Evolutionary conservation across 164 flowering plant species (phyloP).

Genomic region (Annona squamosa): DNA sequence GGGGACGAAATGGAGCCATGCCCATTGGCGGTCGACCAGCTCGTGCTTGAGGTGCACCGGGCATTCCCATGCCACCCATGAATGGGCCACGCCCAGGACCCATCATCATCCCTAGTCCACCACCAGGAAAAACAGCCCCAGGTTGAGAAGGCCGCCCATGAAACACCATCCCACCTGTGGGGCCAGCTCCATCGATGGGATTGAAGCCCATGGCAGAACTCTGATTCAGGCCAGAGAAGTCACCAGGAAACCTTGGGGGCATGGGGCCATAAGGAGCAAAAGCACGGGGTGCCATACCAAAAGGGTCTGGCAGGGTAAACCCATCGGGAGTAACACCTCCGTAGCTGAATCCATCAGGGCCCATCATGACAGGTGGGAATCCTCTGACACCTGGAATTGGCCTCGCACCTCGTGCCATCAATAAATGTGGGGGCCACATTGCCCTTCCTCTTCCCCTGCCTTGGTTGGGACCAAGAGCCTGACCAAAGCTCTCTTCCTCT

Average conservation of each 20-base stretch:
- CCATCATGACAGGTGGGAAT: conserved; percentile 87
- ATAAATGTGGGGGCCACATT: conserved; percentile 89
- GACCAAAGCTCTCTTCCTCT: conserved; percentile 64
- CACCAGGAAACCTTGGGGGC: conserved; percentile 51
- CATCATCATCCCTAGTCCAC: conserved; percentile 92
- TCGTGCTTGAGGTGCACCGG: conserved; percentile 30
- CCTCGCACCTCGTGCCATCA: conserved; percentile 57
- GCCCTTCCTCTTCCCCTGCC: conserved; percentile 87
- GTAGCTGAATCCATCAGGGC: conserved; percentile 73
- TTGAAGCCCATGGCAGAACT: conserved; percentile 24
- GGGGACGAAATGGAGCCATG: conserved; percentile 41
- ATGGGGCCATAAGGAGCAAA: conserved; percentile 75
- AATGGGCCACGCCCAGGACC: conserved; percentile 82
- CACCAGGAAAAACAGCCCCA: conserved; percentile 53
- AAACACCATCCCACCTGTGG: conserved; percentile 69
- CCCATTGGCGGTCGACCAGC: conserved; percentile 52
- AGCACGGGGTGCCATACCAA: conserved; percentile 61
- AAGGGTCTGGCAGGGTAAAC: conserved; percentile 65
- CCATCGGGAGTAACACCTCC: conserved; percentile 62
- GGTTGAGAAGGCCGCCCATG: conserved; percentile 72
- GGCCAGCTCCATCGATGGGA: conserved; percentile 29
- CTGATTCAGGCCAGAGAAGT: conserved; percentile 37
- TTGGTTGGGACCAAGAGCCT: conserved; percentile 31
- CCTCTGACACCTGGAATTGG: conserved; percentile 80
- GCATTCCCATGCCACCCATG: conserved; percentile 66